Percentiles rank a stretch among this genome's conserved stretches.
phyloP scores from a whole-genome alignment of 371 early-diverging fungal genomes.

The Dinochytrium kinnereticum region DNA sequence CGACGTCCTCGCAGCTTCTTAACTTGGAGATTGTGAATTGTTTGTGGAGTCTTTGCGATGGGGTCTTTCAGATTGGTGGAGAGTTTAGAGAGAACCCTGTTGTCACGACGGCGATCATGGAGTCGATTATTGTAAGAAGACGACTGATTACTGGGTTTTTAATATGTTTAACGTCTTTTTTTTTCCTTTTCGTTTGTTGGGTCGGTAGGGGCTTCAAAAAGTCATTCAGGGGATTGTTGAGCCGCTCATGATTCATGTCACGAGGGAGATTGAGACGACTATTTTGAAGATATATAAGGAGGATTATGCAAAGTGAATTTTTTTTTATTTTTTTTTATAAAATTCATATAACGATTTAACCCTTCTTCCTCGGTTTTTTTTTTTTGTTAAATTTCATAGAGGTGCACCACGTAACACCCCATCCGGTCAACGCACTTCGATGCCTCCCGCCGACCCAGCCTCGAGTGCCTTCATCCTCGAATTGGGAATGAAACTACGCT shows the following conservation, averaged over 20 bases:
- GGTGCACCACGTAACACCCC: background rate
- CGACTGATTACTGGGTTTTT: slow-evolving; percentile 1
- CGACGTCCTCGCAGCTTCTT: slow-evolving; percentile 49
- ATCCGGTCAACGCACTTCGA: background rate
- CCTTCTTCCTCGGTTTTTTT: background rate
- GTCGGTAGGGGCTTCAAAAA: slow-evolving; percentile 58
- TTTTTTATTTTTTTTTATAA: slow-evolving; percentile 6
- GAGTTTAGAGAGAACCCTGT: slow-evolving; percentile 54
- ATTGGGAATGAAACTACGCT: slow-evolving; percentile 59
- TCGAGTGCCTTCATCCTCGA: slow-evolving; percentile 59
- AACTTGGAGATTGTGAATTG: slow-evolving; percentile 67
- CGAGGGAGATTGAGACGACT: slow-evolving; percentile 58
- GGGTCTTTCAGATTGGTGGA: slow-evolving; percentile 60
- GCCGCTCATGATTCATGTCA: slow-evolving; percentile 54
- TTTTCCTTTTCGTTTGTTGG: background rate
- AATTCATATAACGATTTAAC: background rate
- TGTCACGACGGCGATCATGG: slow-evolving; percentile 52
- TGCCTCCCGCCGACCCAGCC: slow-evolving; percentile 3
- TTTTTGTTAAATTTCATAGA: background rate
- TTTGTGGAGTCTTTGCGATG: slow-evolving; percentile 62
- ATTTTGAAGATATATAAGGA: slow-evolving; percentile 69
- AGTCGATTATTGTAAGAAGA: slow-evolving; percentile 54
- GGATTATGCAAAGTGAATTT: slow-evolving; percentile 56
- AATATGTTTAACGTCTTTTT: background rate
- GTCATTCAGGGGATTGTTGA: slow-evolving; percentile 61